These are phyloP conservation scores for Talaromyces wortmannii DNA, from an alignment of 495 filamentous ascomycete genomes.

Conservation along the genomic window DNA sequence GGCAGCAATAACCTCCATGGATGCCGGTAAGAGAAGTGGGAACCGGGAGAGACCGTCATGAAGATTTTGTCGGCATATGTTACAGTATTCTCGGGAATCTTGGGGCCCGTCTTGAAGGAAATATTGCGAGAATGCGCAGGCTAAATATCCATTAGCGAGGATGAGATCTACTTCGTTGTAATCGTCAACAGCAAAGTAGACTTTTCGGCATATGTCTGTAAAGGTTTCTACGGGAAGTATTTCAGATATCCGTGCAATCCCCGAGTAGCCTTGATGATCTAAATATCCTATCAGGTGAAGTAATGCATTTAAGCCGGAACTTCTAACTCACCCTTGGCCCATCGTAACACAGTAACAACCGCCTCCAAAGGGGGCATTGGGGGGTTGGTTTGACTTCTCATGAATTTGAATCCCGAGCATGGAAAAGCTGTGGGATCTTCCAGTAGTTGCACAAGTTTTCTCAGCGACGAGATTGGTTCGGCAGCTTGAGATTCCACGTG, in stretches of 20 bases:
- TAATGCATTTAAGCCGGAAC: too few relatives aligned
- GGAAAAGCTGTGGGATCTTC: not conserved
- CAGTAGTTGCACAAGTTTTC: not conserved
- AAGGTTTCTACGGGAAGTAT: constrained; percentile 14
- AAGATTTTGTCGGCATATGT: not conserved
- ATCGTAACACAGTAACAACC: constrained; percentile 13
- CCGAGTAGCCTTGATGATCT: constrained; percentile 10
- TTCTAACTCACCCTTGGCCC: constrained; percentile 22
- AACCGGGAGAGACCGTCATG: not conserved
- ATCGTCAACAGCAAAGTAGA: constrained; percentile 17
- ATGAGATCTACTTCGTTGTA: constrained; percentile 15
- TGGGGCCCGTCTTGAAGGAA: not conserved
- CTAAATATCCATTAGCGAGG: constrained; percentile 15
- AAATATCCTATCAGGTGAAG: too few relatives aligned
- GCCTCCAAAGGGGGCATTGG: constrained; percentile 17
- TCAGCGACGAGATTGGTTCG: not conserved
- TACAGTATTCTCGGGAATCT: not conserved
- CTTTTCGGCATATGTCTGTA: constrained; percentile 14
- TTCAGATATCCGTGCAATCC: constrained; percentile 12
- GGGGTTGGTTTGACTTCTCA: not conserved
- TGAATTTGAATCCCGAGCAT: not conserved
- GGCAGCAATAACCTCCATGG: not conserved
- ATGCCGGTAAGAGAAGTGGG: not conserved
- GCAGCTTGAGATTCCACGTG: not conserved
- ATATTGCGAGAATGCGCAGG: constrained; percentile 14